Conservation (phyloP, 108 stramenopile genomes). For the Nannochloropsis gaditana region DNA sequence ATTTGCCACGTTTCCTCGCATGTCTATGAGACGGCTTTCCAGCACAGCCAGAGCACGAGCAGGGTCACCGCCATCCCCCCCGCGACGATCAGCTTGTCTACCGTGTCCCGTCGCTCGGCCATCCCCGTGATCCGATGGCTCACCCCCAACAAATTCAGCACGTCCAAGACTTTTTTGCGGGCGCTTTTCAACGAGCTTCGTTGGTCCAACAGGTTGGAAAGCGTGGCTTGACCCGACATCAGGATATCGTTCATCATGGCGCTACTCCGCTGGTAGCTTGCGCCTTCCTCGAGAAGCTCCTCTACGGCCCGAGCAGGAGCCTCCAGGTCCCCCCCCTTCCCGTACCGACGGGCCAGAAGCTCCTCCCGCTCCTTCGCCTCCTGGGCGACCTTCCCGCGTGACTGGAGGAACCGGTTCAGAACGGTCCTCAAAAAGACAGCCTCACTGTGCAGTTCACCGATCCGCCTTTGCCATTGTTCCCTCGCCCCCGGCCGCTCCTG, state of each 20-base stretch:
- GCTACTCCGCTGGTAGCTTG: background rate
- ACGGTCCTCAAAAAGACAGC: background rate
- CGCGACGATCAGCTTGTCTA: background rate
- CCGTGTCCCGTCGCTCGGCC: background rate
- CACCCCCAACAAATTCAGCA: background rate
- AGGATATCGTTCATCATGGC: background rate
- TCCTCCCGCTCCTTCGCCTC: conserved; percentile 17
- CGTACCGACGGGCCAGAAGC: background rate
- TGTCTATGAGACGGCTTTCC: background rate
- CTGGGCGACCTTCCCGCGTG: background rate
- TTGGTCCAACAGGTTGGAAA: background rate
- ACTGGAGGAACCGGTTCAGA: background rate
- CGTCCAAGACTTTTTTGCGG: background rate
- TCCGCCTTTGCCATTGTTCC: background rate
- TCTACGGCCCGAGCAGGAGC: background rate
- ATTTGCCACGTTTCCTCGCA: too few relatives aligned
- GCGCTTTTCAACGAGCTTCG: conserved; percentile 2
- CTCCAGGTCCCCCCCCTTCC: background rate
- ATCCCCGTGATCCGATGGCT: conserved; percentile 17
- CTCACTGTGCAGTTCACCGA: background rate
- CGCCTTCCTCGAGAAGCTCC: background rate
- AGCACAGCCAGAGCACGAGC: background rate
- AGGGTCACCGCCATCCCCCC: background rate
- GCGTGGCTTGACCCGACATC: background rate
- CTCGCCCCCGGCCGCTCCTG: conserved; percentile 2